A percentile compares a stretch with the other conserved stretches of the same genome.
These are phyloP conservation scores for Paralagenidium karlingii DNA, from an alignment of 352 stramenopile species.

Conservation along the genomic window DNA sequence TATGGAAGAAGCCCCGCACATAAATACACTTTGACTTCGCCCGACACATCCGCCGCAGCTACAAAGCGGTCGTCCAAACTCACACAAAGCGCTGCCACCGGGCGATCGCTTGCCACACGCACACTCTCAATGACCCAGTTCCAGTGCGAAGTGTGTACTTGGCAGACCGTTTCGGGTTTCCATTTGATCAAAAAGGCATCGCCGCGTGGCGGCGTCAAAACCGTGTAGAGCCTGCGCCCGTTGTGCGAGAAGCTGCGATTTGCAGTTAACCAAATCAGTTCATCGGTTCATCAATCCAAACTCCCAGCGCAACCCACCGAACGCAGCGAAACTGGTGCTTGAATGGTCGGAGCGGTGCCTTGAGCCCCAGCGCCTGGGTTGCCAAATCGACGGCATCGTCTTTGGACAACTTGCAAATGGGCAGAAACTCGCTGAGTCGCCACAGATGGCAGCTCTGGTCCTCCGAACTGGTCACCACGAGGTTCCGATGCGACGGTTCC, in stretches of 20 bases:
- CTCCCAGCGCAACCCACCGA: no score
- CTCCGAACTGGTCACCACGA: conserved; percentile 63
- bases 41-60: conserved; percentile 51
- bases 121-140: conserved; percentile 37
- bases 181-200: conserved; percentile 76
- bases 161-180: conserved; percentile 48
- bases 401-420: conserved; percentile 61
- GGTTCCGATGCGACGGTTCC: conserved; percentile 64
- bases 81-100: conserved; percentile 64
- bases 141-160: conserved; percentile 62
- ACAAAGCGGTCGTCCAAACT: conserved; percentile 63
- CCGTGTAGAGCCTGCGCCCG: conserved; percentile 53
- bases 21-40: conserved; percentile 56
- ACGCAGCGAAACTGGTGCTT: conserved; percentile 80
- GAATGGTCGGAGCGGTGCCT: conserved; percentile 18
- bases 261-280: no score
- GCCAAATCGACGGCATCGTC: conserved; percentile 60
- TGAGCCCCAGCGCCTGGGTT: conserved; percentile 29
- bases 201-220: conserved; percentile 56
- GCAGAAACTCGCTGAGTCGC: conserved; percentile 48
- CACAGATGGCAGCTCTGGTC: conserved; percentile 72
- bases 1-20: conserved; percentile 30
- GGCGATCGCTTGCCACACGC: conserved; percentile 49
- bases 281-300: no score
- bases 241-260: conserved; percentile 57